Evolutionary conservation across 2,329 filamentous ascomycete genomes (phyloP), one percentile per base, ranked within the genome.

Genomic region (Fusarium sp.): DNA sequence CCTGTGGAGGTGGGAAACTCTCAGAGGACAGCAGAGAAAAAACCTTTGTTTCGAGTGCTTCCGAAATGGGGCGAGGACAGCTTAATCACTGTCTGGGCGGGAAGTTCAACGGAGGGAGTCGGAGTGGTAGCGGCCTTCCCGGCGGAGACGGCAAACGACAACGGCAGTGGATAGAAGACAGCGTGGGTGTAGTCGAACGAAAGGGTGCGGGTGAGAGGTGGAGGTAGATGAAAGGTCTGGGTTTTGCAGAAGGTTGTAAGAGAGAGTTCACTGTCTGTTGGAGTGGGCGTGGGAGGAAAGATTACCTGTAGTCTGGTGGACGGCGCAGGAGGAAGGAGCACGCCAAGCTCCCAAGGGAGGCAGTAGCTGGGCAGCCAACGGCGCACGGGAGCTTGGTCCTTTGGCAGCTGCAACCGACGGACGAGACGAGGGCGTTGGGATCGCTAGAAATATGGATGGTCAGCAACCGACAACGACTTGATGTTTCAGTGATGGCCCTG

Each of bases 21-120:
- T 77, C 84, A 85, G 79, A 49, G 38, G 55, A 22, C 49, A 69
- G 56, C 22, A 61, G 72, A 81, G 84, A 85, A 84, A 84, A 80
- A 77, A 66, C 68, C 75, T 70, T 66, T 62, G 61, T 40, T 33
- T 61, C 31, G 53, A 38, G 71, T 74, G 64, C 72, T 73, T 72
- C 73, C 72, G 80, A 78, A 55, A 70, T 53, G 56, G 24, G 57
- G 64, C 56, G 56, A 33, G 31, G 51, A 67, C 57, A 46, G 24
- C 53, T 70, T 22, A 51, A 69, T 59, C 53, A 62, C 64, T 64
- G 67, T 63, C 69, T 66, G 66, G 46, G 60, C 61, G 68, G 22
- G 61, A 67, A 55, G 42, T 63, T 62, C 29, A 53, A 62, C 49
- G 35, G 27, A 57, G 49, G 36, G 36, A 60, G 16, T 31, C 7